These are phyloP conservation scores for Beverwykella pulmonaria DNA, from an alignment of 495 filamentous ascomycete genomes.

Conservation along the genomic window DNA sequence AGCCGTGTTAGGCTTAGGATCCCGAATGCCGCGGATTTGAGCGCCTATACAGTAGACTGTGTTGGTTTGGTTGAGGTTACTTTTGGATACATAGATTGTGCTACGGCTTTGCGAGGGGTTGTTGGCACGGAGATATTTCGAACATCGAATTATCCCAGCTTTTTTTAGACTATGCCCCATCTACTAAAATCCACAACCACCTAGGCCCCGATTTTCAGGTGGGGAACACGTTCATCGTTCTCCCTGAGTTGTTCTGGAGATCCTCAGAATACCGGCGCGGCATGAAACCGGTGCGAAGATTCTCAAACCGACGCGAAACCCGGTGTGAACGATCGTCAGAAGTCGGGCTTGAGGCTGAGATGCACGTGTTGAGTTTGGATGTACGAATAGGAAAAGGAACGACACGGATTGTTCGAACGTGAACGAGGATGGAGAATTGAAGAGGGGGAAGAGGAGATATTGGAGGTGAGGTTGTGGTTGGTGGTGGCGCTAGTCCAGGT, in stretches of 20 bases:
- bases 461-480: too few species aligned
- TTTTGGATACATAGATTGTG: too few species aligned
- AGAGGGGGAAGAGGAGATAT: background rate
- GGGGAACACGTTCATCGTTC: background rate
- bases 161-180: background rate
- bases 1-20: background rate
- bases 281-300: constrained; percentile 10
- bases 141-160: too few species aligned
- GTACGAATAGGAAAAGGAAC: background rate
- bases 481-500: too few species aligned
- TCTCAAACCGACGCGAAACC: constrained; percentile 30
- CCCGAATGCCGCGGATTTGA: background rate
- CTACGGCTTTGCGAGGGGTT: too few species aligned
- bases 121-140: too few species aligned
- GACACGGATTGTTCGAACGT: background rate
- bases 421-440: background rate
- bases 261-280: background rate
- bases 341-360: background rate
- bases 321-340: constrained; percentile 4
- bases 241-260: background rate
- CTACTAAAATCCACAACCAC: background rate
- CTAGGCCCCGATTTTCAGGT: background rate
- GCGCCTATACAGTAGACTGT: too few species aligned
- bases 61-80: too few species aligned
- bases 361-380: background rate